Evolutionary conservation across 805 yeast species (phyloP), one percentile per base, ranked within the genome.

Genomic region (Yamadazyma kitorensis): DNA sequence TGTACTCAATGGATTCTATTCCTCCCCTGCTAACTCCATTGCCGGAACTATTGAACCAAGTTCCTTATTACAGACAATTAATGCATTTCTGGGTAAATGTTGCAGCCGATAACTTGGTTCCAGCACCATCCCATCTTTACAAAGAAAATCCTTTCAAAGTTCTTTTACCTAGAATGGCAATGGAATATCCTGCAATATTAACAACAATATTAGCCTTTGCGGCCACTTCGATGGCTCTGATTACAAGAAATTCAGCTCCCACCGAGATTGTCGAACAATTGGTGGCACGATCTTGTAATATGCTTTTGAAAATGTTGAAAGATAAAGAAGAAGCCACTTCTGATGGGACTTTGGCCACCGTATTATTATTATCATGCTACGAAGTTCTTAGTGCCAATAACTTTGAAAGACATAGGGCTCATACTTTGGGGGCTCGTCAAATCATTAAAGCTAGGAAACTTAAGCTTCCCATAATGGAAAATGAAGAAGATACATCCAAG

Each of bases 131-230:
- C 3, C 51, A 63, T 6, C 48, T 70, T 2, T 80, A 79, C 47
- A 61, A 57, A 14, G 76, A 74, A 11, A 80, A 82, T 45, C 94
- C 94, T 0, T 83, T 82, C 58, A 70, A 72, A 40, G 70, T 70
- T 9, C 60, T 81, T 6, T 55, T 85, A 9, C 91, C 93, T 0
- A 74, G 73, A 45, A 67, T 84, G 71, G 87, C 91, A 1, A 61
- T 79, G 68, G 65, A 68, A 16, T 67, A 72, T 38, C 74, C 76
- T 4, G 72, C 83, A 0, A 52, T 83, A 11, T 54, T 82, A 43
- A 69, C 84, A 1, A 61, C 82, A 1, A 41, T 82, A 10, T 54
- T 82, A 18, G 72, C 72, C 8, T 64, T 61, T 44, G 54, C 70
- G 2, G 70, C 70, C 2, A 48, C 52, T 2, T 42, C 58, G 7